A percentile compares a stretch with the other conserved stretches of the same genome.
phyloP scores from a whole-genome alignment of 495 filamentous ascomycete genomes.

The Sabuloglossum arenarium region DNA sequence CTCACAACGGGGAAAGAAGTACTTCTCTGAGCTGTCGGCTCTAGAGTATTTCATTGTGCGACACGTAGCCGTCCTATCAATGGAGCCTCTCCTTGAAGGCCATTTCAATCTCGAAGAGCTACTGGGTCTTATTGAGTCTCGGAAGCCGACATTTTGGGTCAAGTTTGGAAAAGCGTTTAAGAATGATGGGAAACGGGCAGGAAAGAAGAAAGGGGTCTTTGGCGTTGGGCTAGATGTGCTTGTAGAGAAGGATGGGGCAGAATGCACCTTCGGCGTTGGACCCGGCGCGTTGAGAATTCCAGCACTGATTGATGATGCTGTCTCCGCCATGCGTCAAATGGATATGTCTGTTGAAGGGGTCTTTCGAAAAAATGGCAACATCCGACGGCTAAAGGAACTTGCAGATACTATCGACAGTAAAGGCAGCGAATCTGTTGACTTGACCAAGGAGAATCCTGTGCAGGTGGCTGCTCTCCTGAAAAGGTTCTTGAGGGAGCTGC shows the following conservation, averaged over 20 bases:
- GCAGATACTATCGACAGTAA: slow-evolving; percentile 65
- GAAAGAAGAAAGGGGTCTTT: slow-evolving; percentile 88
- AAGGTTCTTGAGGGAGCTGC: slow-evolving; percentile 85
- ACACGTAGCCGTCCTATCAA: slow-evolving; percentile 82
- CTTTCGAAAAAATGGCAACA: slow-evolving; percentile 98
- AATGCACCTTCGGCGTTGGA: slow-evolving; percentile 88
- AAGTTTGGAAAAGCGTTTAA: slow-evolving; percentile 94
- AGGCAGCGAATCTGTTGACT: slow-evolving; percentile 58
- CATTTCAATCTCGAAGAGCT: slow-evolving; percentile 88
- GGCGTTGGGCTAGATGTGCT: slow-evolving; percentile 69
- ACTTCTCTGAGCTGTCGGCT: slow-evolving; percentile 90
- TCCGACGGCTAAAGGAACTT: slow-evolving; percentile 68
- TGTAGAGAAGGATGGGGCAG: slow-evolving; percentile 80
- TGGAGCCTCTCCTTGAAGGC: slow-evolving; percentile 81
- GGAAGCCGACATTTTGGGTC: slow-evolving; percentile 88
- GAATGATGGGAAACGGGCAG: slow-evolving; percentile 49
- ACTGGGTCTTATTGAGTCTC: slow-evolving; percentile 82
- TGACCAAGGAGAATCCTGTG: slow-evolving; percentile 68
- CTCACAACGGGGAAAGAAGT: slow-evolving; percentile 43
- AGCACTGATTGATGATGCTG: slow-evolving; percentile 72
- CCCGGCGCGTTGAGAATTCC: slow-evolving; percentile 78
- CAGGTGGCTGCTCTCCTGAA: slow-evolving; percentile 90
- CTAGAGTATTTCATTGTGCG: slow-evolving; percentile 95
- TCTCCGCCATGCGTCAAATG: slow-evolving; percentile 92
- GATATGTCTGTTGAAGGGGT: slow-evolving; percentile 98